Percentiles rank a stretch among this genome's conserved stretches.
phyloP scores from a whole-genome alignment of 441 rosid species.

The Croton laevigatus region DNA sequence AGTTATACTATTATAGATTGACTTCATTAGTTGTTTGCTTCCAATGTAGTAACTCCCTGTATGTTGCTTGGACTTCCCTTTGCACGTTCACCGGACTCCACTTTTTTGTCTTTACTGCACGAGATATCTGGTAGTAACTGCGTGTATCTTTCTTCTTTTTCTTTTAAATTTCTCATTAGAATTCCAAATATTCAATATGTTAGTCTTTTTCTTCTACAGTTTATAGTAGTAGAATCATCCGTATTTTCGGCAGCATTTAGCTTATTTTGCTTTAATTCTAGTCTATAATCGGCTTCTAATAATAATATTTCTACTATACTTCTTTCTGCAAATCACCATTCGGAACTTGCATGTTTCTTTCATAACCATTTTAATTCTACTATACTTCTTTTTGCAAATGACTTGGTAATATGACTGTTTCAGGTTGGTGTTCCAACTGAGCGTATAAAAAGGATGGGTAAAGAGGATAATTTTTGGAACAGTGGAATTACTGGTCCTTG shows the following conservation, averaged over 20 bases:
- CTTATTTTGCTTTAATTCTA: background rate
- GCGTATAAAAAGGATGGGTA: constrained; percentile 83
- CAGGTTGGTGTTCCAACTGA: constrained; percentile 80
- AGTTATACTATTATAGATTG: background rate
- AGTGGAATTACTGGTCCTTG: constrained; percentile 96
- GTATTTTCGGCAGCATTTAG: background rate
- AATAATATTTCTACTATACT: no score
- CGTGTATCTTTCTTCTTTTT: background rate
- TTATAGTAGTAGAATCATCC: background rate
- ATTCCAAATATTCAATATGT: background rate
- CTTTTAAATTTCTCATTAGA: background rate
- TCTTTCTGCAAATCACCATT: background rate
- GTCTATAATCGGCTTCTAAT: background rate
- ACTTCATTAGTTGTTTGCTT: background rate
- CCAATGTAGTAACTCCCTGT: background rate
- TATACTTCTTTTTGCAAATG: constrained; percentile 10
- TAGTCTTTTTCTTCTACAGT: background rate
- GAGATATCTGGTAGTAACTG: background rate
- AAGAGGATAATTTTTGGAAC: constrained; percentile 92
- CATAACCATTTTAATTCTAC: background rate
- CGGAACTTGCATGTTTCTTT: constrained; percentile 4
- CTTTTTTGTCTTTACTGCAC: background rate
- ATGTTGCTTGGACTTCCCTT: background rate
- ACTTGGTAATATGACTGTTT: constrained; percentile 18
- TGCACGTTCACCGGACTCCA: background rate